A percentile compares a stretch with the other conserved stretches of the same genome.
These are phyloP conservation scores for Groenewaldozyma auringiensis DNA, from an alignment of 1,139 yeast genomes.

Conservation along the genomic window DNA sequence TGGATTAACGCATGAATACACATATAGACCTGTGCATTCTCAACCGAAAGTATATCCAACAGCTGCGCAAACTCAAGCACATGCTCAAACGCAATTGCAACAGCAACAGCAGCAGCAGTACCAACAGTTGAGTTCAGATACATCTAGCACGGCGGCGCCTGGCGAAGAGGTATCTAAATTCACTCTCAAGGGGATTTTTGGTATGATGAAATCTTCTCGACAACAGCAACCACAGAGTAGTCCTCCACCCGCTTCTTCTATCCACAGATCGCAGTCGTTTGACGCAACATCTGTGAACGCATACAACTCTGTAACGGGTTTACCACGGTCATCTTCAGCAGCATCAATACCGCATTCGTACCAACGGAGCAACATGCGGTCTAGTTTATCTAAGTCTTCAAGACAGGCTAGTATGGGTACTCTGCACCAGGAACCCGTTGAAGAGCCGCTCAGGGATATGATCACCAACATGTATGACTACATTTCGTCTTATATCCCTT, in stretches of 20 bases:
- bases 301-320: neutral
- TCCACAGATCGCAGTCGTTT: neutral
- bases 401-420: neutral
- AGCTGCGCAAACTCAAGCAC: neutral
- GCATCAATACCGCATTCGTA: conserved; percentile 1
- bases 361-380: neutral
- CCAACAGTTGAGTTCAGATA: neutral
- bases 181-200: neutral
- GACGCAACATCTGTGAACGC: conserved; percentile 8
- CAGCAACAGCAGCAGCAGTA: neutral
- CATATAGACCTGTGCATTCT: neutral
- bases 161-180: neutral
- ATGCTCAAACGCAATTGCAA: neutral
- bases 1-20: no score
- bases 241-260: neutral
- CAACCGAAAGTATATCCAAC: neutral
- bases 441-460: neutral
- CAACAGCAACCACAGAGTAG: no score
- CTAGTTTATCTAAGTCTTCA: neutral
- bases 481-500: neutral
- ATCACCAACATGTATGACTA: neutral
- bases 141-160: neutral
- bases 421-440: neutral
- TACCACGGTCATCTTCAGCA: neutral
- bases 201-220: neutral